A percentile compares a stretch with the other conserved stretches of the same genome.
phyloP scores from a whole-genome alignment of 2,329 filamentous ascomycete species.

The Fusarium redolens region DNA sequence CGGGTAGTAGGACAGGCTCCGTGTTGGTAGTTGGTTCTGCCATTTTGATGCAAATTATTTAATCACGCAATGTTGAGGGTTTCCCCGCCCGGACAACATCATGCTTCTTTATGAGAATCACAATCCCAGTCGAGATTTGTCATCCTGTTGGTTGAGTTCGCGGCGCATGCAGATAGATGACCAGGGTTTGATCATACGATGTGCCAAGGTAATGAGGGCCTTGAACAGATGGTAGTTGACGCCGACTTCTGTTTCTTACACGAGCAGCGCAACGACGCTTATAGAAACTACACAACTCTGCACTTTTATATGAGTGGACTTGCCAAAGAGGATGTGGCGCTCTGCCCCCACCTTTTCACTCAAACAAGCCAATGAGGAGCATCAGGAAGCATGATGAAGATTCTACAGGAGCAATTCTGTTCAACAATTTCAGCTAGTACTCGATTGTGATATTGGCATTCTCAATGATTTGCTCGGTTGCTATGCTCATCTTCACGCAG shows the following conservation, averaged over 20 bases:
- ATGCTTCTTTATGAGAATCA: neutral
- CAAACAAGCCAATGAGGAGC: too few relatives aligned
- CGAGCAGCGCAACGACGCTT: too few relatives aligned
- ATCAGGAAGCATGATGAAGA: too few relatives aligned
- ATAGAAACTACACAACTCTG: too few relatives aligned
- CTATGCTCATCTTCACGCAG: neutral
- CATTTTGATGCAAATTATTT: neutral
- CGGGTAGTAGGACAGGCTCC: conserved; percentile 2
- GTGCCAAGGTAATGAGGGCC: neutral
- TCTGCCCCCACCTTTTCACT: too few relatives aligned
- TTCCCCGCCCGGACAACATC: conserved; percentile 1
- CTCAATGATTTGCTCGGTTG: too few relatives aligned
- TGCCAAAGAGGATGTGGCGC: too few relatives aligned
- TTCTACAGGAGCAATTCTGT: fast-evolving
- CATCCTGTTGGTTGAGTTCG: conserved; percentile 4
- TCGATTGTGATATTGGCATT: neutral
- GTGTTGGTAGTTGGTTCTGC: conserved; percentile 1
- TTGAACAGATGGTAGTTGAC: too few relatives aligned
- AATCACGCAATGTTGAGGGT: neutral
- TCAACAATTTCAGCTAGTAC: fast-evolving
- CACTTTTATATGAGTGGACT: too few relatives aligned
- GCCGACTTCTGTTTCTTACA: too few relatives aligned
- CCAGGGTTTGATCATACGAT: conserved; percentile 18
- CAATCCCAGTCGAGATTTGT: conserved; percentile 1
- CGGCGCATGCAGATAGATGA: neutral